These are phyloP conservation scores for Cladophialophora carrionii DNA, from an alignment of 2,329 filamentous ascomycete species.

Conservation along the genomic window DNA sequence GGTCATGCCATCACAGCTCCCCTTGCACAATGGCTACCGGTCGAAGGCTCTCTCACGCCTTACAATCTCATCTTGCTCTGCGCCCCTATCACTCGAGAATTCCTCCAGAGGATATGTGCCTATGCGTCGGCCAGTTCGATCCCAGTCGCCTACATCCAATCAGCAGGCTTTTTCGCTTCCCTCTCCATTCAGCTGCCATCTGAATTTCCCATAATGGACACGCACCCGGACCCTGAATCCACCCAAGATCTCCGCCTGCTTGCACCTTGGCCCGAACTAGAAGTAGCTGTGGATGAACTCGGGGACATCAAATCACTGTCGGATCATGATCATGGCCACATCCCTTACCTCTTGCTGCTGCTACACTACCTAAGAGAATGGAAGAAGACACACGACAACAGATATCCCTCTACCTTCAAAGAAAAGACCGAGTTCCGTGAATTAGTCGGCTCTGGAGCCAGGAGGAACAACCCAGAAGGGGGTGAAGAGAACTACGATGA, in stretches of 20 bases:
- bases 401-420: constrained; percentile 72
- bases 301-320: constrained; percentile 69
- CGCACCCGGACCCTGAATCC: constrained; percentile 85
- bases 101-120: constrained; percentile 55
- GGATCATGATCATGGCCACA: constrained; percentile 83
- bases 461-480: constrained; percentile 76
- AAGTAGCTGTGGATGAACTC: constrained; percentile 67
- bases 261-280: constrained; percentile 81
- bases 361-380: constrained; percentile 81
- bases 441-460: constrained; percentile 67
- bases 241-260: constrained; percentile 83
- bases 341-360: constrained; percentile 83
- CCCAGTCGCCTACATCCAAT: constrained; percentile 81
- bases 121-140: constrained; percentile 62
- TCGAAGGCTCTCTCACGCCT: constrained; percentile 47
- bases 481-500: constrained; percentile 98
- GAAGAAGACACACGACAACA: constrained; percentile 71
- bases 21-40: constrained; percentile 46
- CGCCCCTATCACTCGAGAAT: constrained; percentile 59
- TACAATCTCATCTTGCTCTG: constrained; percentile 66
- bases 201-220: constrained; percentile 92
- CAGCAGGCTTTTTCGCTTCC: constrained; percentile 87
- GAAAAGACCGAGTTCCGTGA: constrained; percentile 85
- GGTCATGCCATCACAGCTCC: constrained; percentile 66
- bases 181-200: constrained; percentile 78